phyloP scores from a whole-genome alignment of 495 filamentous ascomycete species.

The Evernia prunastri region DNA sequence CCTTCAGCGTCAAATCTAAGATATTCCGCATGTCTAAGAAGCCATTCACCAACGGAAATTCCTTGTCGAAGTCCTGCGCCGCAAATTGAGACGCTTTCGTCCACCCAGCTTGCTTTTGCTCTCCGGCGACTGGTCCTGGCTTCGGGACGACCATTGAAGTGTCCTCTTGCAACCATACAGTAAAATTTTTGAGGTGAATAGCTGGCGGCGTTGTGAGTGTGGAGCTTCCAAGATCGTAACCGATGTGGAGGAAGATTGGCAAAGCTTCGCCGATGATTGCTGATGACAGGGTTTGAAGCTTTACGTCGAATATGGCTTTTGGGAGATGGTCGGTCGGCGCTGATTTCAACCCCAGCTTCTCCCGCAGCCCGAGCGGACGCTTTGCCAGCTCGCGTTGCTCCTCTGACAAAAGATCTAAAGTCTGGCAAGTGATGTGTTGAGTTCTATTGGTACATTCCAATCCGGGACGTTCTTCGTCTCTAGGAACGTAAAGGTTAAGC shows the following conservation, averaged over 20 bases:
- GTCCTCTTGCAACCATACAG: not conserved
- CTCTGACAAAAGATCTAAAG: not conserved
- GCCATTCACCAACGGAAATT: not conserved
- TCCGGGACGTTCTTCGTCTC: not conserved
- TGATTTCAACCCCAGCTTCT: not conserved
- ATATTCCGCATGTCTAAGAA: not conserved
- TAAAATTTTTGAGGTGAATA: not conserved
- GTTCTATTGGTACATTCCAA: not conserved
- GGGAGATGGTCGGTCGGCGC: not conserved
- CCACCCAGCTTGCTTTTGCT: not conserved
- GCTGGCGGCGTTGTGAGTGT: not conserved
- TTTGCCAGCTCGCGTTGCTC: not conserved
- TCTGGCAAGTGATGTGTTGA: not conserved
- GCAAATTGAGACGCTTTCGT: not conserved
- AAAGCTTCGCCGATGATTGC: not conserved
- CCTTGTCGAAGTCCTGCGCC: not conserved
- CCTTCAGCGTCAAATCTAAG: slow-evolving; percentile 1
- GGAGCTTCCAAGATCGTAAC: not conserved
- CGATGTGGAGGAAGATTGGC: not conserved
- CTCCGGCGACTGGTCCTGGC: not conserved
- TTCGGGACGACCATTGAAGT: not conserved
- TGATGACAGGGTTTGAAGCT: not conserved
- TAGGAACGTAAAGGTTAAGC: not conserved
- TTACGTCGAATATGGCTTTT: not conserved
- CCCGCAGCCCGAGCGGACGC: not conserved